Conservation (phyloP, 2,329 filamentous ascomycete genomes). For the Dactylellina leptospora region DNA sequence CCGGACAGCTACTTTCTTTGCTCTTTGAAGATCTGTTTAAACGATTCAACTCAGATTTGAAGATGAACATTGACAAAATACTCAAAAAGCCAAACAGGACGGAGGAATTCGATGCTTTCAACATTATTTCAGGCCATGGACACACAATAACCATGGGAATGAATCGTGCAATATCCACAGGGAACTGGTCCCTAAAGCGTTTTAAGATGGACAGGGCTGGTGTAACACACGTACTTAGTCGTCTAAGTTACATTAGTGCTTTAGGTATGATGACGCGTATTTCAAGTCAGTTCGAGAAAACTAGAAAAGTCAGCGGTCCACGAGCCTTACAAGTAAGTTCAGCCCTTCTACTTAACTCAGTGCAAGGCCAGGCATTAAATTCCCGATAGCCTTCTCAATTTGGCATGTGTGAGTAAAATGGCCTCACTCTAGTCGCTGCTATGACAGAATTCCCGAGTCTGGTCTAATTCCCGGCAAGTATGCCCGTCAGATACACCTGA, state of each 20-base stretch:
- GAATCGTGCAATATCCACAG: conserved; percentile 94
- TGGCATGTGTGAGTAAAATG: conserved; percentile 72
- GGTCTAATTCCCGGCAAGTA: conserved; percentile 60
- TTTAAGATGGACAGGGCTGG: conserved; percentile 99
- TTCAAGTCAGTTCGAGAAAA: conserved; percentile 98
- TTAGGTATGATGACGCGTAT: conserved; percentile 99
- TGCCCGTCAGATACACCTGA: conserved; percentile 97
- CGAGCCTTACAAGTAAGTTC: conserved; percentile 76
- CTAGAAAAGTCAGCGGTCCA: conserved; percentile 92
- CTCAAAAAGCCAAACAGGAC: conserved; percentile 92
- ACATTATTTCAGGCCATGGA: conserved; percentile 83
- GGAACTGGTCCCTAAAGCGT: conserved; percentile 97
- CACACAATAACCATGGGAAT: conserved; percentile 90
- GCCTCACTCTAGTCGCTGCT: not conserved
- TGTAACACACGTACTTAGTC: conserved; percentile 93
- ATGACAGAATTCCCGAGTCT: not conserved
- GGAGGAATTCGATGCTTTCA: conserved; percentile 84
- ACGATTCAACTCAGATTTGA: conserved; percentile 86
- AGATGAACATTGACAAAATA: conserved; percentile 92
- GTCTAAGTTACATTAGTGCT: conserved; percentile 93
- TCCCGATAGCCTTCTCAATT: conserved; percentile 80
- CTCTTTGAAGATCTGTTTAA: conserved; percentile 99
- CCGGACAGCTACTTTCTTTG: conserved; percentile 89
- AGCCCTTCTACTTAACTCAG: not conserved
- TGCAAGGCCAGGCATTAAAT: not conserved